Conservation (phyloP, 2,329 filamentous ascomycete species). For the Fusarium redolens region DNA sequence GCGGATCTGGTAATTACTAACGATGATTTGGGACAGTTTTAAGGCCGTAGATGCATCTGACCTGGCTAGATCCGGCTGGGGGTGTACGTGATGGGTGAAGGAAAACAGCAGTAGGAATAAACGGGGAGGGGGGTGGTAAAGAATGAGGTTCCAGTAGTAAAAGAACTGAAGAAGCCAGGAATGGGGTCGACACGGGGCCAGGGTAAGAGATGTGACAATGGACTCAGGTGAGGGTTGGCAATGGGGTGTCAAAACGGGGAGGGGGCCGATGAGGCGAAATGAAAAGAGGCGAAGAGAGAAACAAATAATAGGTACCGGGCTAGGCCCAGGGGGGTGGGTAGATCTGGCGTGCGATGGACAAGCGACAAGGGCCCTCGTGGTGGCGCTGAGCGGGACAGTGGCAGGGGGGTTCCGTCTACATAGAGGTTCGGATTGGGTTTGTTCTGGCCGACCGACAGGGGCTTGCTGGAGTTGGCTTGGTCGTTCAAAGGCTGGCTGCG, state of each 20-base stretch:
- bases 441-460: slow-evolving; percentile 30
- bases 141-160: slow-evolving; percentile 37
- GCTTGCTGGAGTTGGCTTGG: slow-evolving; percentile 30
- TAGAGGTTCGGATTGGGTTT: slow-evolving; percentile 33
- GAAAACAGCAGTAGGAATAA: slow-evolving; percentile 30
- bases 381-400: slow-evolving; percentile 49
- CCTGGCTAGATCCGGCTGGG: slow-evolving; percentile 48
- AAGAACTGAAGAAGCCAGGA: slow-evolving; percentile 43
- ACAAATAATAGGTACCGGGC: slow-evolving; percentile 41
- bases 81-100: slow-evolving; percentile 36
- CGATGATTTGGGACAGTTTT: slow-evolving; percentile 51
- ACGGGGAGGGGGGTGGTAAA: slow-evolving; percentile 38
- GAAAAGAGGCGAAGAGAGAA: slow-evolving; percentile 40
- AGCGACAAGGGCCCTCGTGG: slow-evolving; percentile 49
- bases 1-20: slow-evolving; percentile 52
- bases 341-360: slow-evolving; percentile 50
- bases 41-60: slow-evolving; percentile 53
- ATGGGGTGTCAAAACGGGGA: slow-evolving; percentile 40
- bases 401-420: slow-evolving; percentile 37
- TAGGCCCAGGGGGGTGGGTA: slow-evolving; percentile 43
- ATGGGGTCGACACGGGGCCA: slow-evolving; percentile 46
- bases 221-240: slow-evolving; percentile 45
- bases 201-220: slow-evolving; percentile 44
- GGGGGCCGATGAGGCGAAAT: slow-evolving; percentile 42
- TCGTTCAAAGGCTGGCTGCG: slow-evolving; percentile 20